Evolutionary conservation across 2,329 filamentous ascomycete genomes (phyloP), one percentile per base, ranked within the genome.

Genomic region (Calonectria henricotiae): DNA sequence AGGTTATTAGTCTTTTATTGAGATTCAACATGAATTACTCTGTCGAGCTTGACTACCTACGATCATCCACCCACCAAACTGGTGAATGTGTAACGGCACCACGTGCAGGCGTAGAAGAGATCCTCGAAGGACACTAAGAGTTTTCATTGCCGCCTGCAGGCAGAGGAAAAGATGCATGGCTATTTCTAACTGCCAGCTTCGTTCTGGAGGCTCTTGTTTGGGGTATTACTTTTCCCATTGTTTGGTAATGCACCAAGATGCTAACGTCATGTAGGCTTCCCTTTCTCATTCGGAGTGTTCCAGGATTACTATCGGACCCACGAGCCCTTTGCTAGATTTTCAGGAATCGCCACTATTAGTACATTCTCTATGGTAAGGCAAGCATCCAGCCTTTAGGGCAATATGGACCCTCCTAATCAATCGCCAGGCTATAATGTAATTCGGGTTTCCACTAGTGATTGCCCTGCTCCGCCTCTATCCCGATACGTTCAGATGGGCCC

Each of bases 221-320:
- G 27, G 73, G 73, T 68, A 37, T 25, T 30, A 15, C 5, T 3
- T 0, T 17, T 15, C n/a, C 11, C 12, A 25, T 39, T 11, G 6
- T 9, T 12, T n/a, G 5, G 12, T 12, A 23, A 3, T 2, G 11
- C 11, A 2, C 1, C 4, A 8, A 4, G 20, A n/a, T 32, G 9
- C 5, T 25, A 37, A 15, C n/a, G 4, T 55, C 2, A 3, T 2
- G 1, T 6, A 91, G 90, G 90, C 1, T 91, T 92, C 63, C 87
- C 89, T 0, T 89, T 89, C 67, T 86, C 89, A 0, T 93, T 89
- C 75, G 91, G 91, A 43, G 86, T 93, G 35, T 92, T 93, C 75
- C 90, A 92, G 76, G 85, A 89, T 54, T 90, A 91, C 79, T 93
- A 93, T 79, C 86, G 83, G 32, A 85, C 83, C 1, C 85, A 90